Evolutionary conservation across 1,284 basidiomycete genomes (phyloP).

Genomic region (Melanopsichium pennsylvanicum): DNA sequence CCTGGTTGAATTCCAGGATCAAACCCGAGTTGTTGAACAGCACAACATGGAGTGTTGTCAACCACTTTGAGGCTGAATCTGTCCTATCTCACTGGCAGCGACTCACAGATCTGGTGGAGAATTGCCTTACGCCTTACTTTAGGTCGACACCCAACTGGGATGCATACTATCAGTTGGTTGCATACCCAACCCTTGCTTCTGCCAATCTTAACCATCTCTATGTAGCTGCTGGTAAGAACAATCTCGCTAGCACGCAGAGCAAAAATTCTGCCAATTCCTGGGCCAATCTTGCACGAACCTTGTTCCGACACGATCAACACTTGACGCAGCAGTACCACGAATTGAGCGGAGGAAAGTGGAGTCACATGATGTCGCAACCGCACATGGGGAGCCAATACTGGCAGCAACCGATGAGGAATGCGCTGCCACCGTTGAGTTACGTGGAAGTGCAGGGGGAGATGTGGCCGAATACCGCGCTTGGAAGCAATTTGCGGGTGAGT

Average conservation of each 20-base stretch:
- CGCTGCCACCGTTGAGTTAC: constrained; percentile 6
- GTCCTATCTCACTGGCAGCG: constrained; percentile 6
- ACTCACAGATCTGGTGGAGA: constrained; percentile 7
- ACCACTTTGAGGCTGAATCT: constrained; percentile 74
- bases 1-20: constrained; percentile 72
- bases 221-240: constrained; percentile 26
- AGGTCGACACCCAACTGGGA: constrained; percentile 13
- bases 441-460: constrained; percentile 6
- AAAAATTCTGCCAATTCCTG: constrained; percentile 31
- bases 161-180: constrained; percentile 29
- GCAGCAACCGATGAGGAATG: constrained; percentile 33
- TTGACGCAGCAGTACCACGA: constrained; percentile 20
- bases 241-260: constrained; percentile 21
- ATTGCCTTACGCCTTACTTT: constrained; percentile 14
- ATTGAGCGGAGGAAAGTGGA: constrained; percentile 16
- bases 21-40: constrained; percentile 76
- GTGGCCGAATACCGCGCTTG: constrained; percentile 22
- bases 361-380: constrained; percentile 31
- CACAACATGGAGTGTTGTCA: constrained; percentile 73
- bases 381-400: constrained; percentile 36
- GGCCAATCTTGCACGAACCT: constrained; percentile 4
- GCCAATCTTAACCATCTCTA: constrained; percentile 28
- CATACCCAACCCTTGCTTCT: constrained; percentile 19
- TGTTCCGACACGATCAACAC: constrained; percentile 11
- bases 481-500: constrained; percentile 14